A percentile compares a stretch with the other conserved stretches of the same genome.
phyloP scores from a whole-genome alignment of 805 yeast genomes.

The Maudiozyma bulderi region DNA sequence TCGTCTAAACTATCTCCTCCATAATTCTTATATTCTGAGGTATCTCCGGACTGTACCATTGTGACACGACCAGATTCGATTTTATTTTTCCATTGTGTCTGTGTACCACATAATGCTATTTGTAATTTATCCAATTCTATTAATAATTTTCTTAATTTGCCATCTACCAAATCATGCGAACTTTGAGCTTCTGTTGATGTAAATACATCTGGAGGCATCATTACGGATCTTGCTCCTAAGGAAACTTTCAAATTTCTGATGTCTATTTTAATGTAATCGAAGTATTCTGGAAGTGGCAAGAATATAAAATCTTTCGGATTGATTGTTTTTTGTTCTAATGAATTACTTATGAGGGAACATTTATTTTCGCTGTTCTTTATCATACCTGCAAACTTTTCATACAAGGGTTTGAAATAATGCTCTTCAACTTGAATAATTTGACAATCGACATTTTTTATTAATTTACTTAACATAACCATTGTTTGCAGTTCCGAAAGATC shows the following conservation, averaged over 20 bases:
- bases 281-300: conserved; percentile 28
- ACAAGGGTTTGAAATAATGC: conserved; percentile 21
- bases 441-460: conserved; percentile 18
- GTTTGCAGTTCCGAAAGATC: conserved; percentile 25
- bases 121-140: conserved; percentile 20
- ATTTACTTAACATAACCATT: conserved; percentile 20
- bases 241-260: conserved; percentile 18
- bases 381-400: conserved; percentile 21
- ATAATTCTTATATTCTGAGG: conserved; percentile 7
- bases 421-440: conserved; percentile 23
- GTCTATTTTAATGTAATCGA: conserved; percentile 22
- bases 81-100: conserved; percentile 21
- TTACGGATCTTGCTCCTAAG: conserved; percentile 36
- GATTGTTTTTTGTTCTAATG: conserved; percentile 1
- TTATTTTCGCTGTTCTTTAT: conserved; percentile 12
- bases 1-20: conserved; percentile 14
- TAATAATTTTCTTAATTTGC: conserved; percentile 30
- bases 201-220: conserved; percentile 33
- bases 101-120: conserved; percentile 17
- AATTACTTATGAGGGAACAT: conserved; percentile 11
- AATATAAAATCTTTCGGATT: conserved; percentile 16
- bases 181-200: conserved; percentile 27
- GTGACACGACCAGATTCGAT: conserved; percentile 12
- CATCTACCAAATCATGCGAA: conserved; percentile 33
- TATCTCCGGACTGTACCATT: conserved; percentile 14